These are phyloP conservation scores for Ganoderma leucocontextum DNA, from an alignment of 1,284 basidiomycete genomes.

Conservation along the genomic window DNA sequence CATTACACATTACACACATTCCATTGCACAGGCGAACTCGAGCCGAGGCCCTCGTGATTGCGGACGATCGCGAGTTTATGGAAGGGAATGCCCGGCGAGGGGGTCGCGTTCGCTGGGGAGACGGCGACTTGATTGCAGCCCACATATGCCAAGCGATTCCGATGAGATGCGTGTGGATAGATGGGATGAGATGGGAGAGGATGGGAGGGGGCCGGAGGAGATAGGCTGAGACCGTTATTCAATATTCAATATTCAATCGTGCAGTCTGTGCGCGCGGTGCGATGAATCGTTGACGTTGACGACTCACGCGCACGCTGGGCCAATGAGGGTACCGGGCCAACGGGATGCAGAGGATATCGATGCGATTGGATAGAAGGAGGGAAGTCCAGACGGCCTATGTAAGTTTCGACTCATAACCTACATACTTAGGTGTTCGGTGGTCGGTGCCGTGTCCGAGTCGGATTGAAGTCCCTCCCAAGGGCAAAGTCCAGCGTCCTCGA, in stretches of 20 bases:
- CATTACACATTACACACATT: too few relatives aligned
- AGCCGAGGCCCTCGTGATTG: neutral
- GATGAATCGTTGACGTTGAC: too few relatives aligned
- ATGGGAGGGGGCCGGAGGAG: neutral
- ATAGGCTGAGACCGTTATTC: neutral
- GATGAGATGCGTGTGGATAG: too few relatives aligned
- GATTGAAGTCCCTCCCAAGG: neutral
- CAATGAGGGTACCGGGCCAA: too few relatives aligned
- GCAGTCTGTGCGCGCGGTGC: too few relatives aligned
- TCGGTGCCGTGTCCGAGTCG: too few relatives aligned
- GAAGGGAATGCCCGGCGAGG: neutral
- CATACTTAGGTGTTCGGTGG: too few relatives aligned
- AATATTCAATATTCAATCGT: too few relatives aligned
- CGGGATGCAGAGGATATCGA: neutral
- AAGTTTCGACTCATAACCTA: neutral
- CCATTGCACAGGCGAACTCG: too few relatives aligned
- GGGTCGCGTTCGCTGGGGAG: neutral
- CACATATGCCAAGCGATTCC: neutral
- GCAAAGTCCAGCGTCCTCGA: neutral
- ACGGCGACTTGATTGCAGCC: conserved; percentile 4
- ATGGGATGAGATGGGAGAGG: neutral
- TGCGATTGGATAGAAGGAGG: neutral
- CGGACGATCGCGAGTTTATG: neutral
- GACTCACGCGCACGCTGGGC: too few relatives aligned
- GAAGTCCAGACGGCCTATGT: neutral